Conservation (phyloP, 2,329 filamentous ascomycete species). For the Claviceps cyperi region DNA sequence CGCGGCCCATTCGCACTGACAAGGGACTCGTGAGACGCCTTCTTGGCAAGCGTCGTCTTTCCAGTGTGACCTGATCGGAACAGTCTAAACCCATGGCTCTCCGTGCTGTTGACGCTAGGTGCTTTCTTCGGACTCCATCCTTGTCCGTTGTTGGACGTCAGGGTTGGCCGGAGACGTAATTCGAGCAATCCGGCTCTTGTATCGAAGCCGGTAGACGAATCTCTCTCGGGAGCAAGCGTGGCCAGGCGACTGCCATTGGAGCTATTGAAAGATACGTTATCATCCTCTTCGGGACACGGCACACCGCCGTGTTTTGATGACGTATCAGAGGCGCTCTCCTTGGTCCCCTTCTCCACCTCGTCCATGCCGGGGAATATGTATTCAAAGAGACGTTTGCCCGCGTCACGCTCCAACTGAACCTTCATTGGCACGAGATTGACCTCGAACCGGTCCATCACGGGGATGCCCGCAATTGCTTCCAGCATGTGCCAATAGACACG, state of each 20-base stretch:
- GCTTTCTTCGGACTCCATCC: slow-evolving; percentile 29
- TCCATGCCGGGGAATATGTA: slow-evolving; percentile 89
- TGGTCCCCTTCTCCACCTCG: slow-evolving; percentile 35
- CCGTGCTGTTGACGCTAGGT: slow-evolving; percentile 28
- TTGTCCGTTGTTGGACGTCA: slow-evolving; percentile 40
- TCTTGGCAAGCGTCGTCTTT: slow-evolving; percentile 30
- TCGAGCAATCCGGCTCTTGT: slow-evolving; percentile 63
- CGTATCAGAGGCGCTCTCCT: slow-evolving; percentile 42
- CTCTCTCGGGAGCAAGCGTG: slow-evolving; percentile 28
- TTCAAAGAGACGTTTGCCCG: slow-evolving; percentile 86
- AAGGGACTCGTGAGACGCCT: slow-evolving; percentile 43
- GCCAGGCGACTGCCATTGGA: slow-evolving; percentile 22
- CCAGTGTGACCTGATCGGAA: slow-evolving; percentile 31
- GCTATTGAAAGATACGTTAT: slow-evolving; percentile 30
- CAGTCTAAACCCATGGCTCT: slow-evolving; percentile 34
- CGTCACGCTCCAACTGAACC: slow-evolving; percentile 82
- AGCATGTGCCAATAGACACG: slow-evolving; percentile 96
- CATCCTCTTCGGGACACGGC: slow-evolving; percentile 15
- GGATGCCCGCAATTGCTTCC: slow-evolving; percentile 92
- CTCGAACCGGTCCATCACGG: slow-evolving; percentile 93
- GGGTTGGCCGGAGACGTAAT: slow-evolving; percentile 67
- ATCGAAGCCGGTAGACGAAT: slow-evolving; percentile 30
- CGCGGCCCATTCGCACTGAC: slow-evolving; percentile 20
- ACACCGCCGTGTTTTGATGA: slow-evolving; percentile 24
- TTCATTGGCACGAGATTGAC: slow-evolving; percentile 86